A percentile compares a stretch with the other conserved stretches of the same genome.
These are phyloP conservation scores for Pythium brassicae DNA, from an alignment of 352 stramenopile species.

Conservation along the genomic window DNA sequence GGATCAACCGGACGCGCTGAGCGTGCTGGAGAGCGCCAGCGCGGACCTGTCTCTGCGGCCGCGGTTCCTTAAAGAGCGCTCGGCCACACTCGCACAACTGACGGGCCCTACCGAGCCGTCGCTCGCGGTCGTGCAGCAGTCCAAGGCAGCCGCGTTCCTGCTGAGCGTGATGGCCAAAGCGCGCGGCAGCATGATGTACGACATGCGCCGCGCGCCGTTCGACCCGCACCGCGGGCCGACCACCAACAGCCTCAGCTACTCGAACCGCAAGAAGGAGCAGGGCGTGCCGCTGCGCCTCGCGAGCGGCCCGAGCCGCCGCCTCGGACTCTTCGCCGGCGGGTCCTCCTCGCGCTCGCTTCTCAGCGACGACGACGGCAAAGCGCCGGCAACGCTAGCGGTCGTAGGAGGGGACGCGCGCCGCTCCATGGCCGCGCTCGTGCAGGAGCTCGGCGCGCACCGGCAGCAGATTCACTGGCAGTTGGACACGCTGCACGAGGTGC, in stretches of 20 bases:
- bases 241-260: constrained; percentile 27
- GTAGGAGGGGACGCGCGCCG: constrained; percentile 3
- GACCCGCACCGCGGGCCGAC: constrained; percentile 16
- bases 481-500: constrained; percentile 25
- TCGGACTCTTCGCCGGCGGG: constrained; percentile 3
- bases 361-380: constrained; percentile 17
- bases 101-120: not conserved
- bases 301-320: constrained; percentile 9
- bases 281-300: constrained; percentile 23
- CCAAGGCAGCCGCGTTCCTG: constrained; percentile 56
- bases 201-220: constrained; percentile 17
- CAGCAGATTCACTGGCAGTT: constrained; percentile 38
- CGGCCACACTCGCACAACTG: constrained; percentile 39
- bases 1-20: constrained; percentile 8
- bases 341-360: constrained; percentile 8
- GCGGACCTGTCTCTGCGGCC: constrained; percentile 36
- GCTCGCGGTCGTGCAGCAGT: constrained; percentile 27
- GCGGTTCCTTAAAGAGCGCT: constrained; percentile 51
- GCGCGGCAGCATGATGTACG: constrained; percentile 11
- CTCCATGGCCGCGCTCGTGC: constrained; percentile 21
- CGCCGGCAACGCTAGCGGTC: not conserved
- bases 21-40: constrained; percentile 11
- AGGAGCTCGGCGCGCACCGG: constrained; percentile 25
- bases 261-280: constrained; percentile 22
- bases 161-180: constrained; percentile 40